These are phyloP conservation scores for Apiospora saccharicola DNA, from an alignment of 2,329 filamentous ascomycete genomes.

Conservation along the genomic window DNA sequence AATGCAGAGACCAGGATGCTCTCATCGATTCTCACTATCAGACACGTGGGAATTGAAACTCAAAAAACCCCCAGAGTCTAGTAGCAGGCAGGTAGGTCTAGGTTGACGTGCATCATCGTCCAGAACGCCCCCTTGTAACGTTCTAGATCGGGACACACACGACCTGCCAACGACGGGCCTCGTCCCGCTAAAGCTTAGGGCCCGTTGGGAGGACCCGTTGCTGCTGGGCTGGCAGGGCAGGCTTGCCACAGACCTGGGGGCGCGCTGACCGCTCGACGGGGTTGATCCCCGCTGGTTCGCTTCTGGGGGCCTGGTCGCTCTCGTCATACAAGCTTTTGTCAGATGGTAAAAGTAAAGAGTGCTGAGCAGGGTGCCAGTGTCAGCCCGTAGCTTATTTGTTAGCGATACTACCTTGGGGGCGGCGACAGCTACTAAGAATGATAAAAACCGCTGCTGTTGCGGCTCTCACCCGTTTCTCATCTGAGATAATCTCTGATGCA, in stretches of 20 bases:
- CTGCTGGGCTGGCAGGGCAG: background rate
- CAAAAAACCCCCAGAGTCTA: background rate
- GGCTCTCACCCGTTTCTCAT: background rate
- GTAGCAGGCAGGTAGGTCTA: background rate
- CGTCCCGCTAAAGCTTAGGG: constrained; percentile 24
- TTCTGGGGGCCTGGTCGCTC: constrained; percentile 1
- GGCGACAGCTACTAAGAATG: background rate
- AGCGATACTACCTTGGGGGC: background rate
- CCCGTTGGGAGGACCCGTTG: constrained; percentile 10
- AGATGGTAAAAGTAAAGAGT: background rate
- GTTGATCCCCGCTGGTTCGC: constrained; percentile 6
- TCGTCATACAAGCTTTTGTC: constrained; percentile 6
- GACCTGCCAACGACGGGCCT: constrained; percentile 11
- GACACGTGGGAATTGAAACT: background rate
- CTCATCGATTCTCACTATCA: background rate
- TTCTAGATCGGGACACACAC: constrained; percentile 6
- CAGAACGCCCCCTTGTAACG: background rate
- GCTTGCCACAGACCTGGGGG: constrained; percentile 9
- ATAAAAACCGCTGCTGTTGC: background rate
- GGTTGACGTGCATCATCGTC: constrained; percentile 9
- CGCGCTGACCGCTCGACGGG: constrained; percentile 4
- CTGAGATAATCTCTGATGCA: background rate
- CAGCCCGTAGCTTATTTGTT: background rate
- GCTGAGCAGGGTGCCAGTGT: background rate
- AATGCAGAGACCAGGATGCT: background rate